Percentiles rank a stretch among this genome's conserved stretches.
phyloP scores from a whole-genome alignment of 345 rosid genomes.

The Toxicodendron radicans region DNA sequence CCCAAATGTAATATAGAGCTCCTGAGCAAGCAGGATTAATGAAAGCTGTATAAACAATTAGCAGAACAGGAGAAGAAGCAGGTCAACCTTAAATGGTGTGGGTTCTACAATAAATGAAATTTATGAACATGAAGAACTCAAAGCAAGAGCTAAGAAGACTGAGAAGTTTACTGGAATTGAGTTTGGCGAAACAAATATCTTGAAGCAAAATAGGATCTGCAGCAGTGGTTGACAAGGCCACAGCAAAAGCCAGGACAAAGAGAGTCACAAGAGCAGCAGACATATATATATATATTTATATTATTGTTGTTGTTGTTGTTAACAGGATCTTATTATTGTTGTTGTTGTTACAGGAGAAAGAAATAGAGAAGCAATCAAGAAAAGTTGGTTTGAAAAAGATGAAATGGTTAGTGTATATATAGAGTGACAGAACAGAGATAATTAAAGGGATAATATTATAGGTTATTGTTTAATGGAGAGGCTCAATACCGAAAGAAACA shows the following conservation, averaged over 20 bases:
- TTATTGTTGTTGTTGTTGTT: too few relatives aligned
- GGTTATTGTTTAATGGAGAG: not conserved
- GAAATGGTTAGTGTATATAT: not conserved
- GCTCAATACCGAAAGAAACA: not conserved
- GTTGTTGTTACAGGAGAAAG: too few relatives aligned
- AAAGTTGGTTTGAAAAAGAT: too few relatives aligned
- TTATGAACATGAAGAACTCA: not conserved
- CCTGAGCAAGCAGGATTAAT: not conserved
- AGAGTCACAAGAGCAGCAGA: conserved; percentile 17
- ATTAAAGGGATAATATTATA: not conserved
- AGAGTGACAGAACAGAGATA: not conserved
- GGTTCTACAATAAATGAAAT: not conserved
- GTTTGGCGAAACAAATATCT: conserved; percentile 86
- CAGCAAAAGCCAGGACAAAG: conserved; percentile 22
- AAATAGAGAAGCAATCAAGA: too few relatives aligned
- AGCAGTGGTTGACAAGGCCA: conserved; percentile 31
- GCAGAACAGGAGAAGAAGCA: not conserved
- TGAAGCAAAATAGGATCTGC: conserved; percentile 77
- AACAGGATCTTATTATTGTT: too few relatives aligned
- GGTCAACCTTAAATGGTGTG: not conserved
- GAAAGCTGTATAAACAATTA: not conserved
- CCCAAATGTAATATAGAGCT: not conserved
- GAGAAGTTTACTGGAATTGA: conserved; percentile 38
- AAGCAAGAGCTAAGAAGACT: not conserved
- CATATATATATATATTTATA: conserved; percentile 4